Conservation (phyloP, 139 green algal genomes). For the Coccomyxa sp. region DNA sequence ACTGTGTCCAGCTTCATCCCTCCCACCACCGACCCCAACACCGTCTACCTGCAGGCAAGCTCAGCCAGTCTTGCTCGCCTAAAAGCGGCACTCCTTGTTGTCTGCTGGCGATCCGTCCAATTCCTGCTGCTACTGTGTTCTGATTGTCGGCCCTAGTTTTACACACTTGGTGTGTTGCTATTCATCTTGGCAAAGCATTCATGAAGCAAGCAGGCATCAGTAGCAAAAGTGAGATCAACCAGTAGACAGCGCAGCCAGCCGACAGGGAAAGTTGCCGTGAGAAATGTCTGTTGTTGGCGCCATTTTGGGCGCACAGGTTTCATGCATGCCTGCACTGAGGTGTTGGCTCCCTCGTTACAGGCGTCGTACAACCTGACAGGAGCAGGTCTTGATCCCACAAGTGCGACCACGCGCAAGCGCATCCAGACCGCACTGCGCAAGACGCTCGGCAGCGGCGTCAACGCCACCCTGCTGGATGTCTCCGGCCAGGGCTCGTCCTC, state of each 20-base stretch:
- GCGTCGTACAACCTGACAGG: constrained; percentile 3
- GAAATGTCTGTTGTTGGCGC: too few relatives aligned
- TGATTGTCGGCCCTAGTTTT: too few relatives aligned
- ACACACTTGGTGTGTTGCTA: too few relatives aligned
- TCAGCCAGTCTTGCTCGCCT: background rate
- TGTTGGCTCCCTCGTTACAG: background rate
- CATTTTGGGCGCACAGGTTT: background rate
- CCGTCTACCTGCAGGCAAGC: background rate
- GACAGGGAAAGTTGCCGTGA: too few relatives aligned
- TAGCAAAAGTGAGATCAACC: too few relatives aligned
- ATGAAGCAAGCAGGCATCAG: too few relatives aligned
- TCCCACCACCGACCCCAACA: background rate
- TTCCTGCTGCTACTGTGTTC: too few relatives aligned
- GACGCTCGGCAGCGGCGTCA: background rate
- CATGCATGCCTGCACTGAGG: background rate
- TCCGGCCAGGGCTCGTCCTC: background rate
- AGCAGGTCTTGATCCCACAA: background rate
- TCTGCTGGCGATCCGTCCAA: too few relatives aligned
- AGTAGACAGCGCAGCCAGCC: too few relatives aligned
- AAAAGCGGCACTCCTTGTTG: too few relatives aligned
- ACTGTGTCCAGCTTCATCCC: background rate
- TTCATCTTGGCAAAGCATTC: too few relatives aligned
- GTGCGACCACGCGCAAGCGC: background rate
- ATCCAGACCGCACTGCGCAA: background rate
- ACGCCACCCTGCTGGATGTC: background rate